Conservation (phyloP, 2,329 filamentous ascomycete species). For the Talaromyces piceae region DNA sequence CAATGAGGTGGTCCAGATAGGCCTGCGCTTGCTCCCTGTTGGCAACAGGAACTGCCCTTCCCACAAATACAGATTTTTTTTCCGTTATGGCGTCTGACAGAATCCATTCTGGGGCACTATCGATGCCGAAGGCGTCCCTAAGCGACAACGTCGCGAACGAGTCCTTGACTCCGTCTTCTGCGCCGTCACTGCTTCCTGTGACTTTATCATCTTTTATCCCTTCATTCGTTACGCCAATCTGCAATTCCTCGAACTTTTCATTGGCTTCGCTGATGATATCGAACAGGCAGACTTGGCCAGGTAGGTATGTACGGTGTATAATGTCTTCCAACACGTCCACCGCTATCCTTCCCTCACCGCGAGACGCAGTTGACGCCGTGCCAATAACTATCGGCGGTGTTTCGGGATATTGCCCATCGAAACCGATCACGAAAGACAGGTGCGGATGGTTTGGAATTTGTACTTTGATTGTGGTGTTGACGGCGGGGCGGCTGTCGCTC, state of each 20-base stretch:
- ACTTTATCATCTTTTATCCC: not conserved
- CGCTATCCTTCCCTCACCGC: conserved; percentile 64
- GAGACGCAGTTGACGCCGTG: conserved; percentile 66
- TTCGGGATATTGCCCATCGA: conserved; percentile 67
- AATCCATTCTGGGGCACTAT: conserved; percentile 56
- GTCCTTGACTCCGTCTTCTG: conserved; percentile 7
- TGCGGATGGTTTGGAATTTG: conserved; percentile 54
- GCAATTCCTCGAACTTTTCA: conserved; percentile 49
- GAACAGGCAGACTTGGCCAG: conserved; percentile 77
- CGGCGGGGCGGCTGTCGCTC: conserved; percentile 12
- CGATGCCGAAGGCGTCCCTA: conserved; percentile 23
- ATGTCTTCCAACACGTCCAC: conserved; percentile 62
- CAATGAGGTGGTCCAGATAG: conserved; percentile 67
- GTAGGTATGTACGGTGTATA: conserved; percentile 59
- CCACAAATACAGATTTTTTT: conserved; percentile 82
- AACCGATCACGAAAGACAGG: conserved; percentile 49
- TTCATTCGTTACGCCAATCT: conserved; percentile 22
- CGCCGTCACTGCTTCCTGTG: conserved; percentile 1
- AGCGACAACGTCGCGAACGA: conserved; percentile 21
- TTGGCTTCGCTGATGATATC: conserved; percentile 69
- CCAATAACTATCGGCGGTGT: conserved; percentile 65
- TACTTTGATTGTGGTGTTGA: conserved; percentile 48
- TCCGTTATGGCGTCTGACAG: conserved; percentile 68
- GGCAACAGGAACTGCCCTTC: conserved; percentile 62
- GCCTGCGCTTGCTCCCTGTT: conserved; percentile 63